Evolutionary conservation across 2,329 filamentous ascomycete species (phyloP).

Genomic region (Hypoxylon sp.): DNA sequence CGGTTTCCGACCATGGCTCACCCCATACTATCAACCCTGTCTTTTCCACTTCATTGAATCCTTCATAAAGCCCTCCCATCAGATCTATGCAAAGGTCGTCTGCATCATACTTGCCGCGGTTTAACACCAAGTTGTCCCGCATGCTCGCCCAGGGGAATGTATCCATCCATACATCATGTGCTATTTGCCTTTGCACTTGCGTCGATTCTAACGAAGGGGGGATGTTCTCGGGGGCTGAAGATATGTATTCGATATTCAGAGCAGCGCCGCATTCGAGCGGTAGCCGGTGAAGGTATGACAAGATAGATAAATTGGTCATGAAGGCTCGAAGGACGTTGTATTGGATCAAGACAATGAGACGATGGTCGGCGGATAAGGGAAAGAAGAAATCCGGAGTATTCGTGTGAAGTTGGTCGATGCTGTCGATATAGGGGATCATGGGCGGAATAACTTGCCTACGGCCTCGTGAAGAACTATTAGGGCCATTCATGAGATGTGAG

Average conservation of each 20-base stretch:
- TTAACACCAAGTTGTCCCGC: slow-evolving; percentile 51
- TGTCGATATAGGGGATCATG: slow-evolving; percentile 43
- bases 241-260: slow-evolving; percentile 40
- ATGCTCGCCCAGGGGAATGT: slow-evolving; percentile 46
- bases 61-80: slow-evolving; percentile 50
- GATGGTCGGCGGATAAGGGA: slow-evolving; percentile 46
- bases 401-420: not conserved
- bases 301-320: slow-evolving; percentile 46
- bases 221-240: slow-evolving; percentile 34
- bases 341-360: slow-evolving; percentile 46
- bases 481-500: not conserved
- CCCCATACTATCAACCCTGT: slow-evolving; percentile 57
- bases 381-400: slow-evolving; percentile 37
- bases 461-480: not conserved
- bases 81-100: slow-evolving; percentile 52
- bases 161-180: slow-evolving; percentile 52
- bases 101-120: slow-evolving; percentile 41
- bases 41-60: slow-evolving; percentile 46
- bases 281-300: slow-evolving; percentile 43
- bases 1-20: slow-evolving; percentile 52
- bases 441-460: slow-evolving; percentile 33
- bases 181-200: slow-evolving; percentile 43
- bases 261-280: slow-evolving; percentile 46
- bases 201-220: slow-evolving; percentile 49
- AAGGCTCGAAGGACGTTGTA: slow-evolving; percentile 46